Conservation (phyloP, 495 filamentous ascomycete species). For the Poronia punctata region DNA sequence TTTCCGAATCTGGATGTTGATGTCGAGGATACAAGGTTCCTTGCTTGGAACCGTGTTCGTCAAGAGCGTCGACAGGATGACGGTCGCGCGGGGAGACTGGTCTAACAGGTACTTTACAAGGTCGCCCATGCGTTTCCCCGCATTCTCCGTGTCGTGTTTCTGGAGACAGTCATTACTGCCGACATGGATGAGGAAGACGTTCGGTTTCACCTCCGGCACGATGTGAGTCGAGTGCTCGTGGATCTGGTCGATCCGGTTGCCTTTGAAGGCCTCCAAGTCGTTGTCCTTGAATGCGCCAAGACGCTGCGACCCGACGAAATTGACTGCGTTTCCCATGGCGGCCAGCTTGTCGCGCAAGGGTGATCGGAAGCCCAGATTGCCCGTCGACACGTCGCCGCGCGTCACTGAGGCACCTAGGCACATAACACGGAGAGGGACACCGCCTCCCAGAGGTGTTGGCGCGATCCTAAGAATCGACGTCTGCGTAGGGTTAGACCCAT, state of each 20-base stretch:
- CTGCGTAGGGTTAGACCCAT: background rate
- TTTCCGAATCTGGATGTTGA: conserved; percentile 12
- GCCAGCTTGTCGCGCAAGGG: conserved; percentile 25
- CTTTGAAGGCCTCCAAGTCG: conserved; percentile 23
- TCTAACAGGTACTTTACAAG: conserved; percentile 7
- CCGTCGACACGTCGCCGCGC: conserved; percentile 36
- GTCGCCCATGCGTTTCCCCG: conserved; percentile 2
- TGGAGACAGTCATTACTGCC: conserved; percentile 28
- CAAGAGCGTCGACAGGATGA: conserved; percentile 8
- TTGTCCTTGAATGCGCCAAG: conserved; percentile 25
- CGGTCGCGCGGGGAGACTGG: conserved; percentile 13
- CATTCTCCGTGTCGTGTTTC: conserved; percentile 3
- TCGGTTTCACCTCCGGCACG: conserved; percentile 18
- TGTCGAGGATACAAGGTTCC: conserved; percentile 17
- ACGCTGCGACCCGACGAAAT: conserved; percentile 20
- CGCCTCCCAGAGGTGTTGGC: background rate
- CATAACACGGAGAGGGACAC: conserved; percentile 34
- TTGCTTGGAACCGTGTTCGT: conserved; percentile 13
- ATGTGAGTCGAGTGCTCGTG: conserved; percentile 12
- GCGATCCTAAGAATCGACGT: background rate
- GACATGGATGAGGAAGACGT: conserved; percentile 26
- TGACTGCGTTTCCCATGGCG: conserved; percentile 16
- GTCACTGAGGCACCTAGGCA: conserved; percentile 52
- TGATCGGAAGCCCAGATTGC: conserved; percentile 46
- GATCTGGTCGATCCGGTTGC: conserved; percentile 24